These are phyloP conservation scores for Salvia hispanica DNA, from an alignment of 257 asterid species.

Conservation along the genomic window DNA sequence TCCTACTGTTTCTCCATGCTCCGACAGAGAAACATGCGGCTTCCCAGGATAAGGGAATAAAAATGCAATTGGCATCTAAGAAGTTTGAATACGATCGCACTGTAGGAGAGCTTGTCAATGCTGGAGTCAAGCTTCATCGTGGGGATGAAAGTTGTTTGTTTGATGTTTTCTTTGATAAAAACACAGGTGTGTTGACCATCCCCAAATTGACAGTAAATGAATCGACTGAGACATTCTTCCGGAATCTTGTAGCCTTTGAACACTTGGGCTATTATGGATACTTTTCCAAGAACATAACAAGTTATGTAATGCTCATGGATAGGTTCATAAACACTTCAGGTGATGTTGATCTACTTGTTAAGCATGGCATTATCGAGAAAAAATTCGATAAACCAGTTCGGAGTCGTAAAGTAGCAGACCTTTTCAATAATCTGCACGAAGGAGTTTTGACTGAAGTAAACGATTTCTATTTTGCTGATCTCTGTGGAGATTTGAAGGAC, in stretches of 20 bases:
- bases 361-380: conserved; percentile 10
- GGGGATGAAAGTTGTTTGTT: conserved; percentile 21
- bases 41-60: background rate
- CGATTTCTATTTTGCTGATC: conserved; percentile 30
- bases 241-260: conserved; percentile 40
- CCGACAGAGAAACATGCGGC: background rate
- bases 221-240: conserved; percentile 33
- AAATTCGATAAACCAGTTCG: no score
- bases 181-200: conserved; percentile 25
- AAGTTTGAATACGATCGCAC: conserved; percentile 27
- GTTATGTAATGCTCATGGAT: conserved; percentile 41
- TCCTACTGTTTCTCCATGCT: conserved; percentile 27
- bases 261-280: conserved; percentile 26
- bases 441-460: conserved; percentile 28
- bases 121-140: conserved; percentile 35
- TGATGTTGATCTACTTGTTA: conserved; percentile 34
- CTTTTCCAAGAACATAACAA: conserved; percentile 30
- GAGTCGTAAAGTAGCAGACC: conserved; percentile 29
- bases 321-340: conserved; percentile 33
- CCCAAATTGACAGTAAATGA: conserved; percentile 32
- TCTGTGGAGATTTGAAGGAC: conserved; percentile 26
- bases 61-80: background rate
- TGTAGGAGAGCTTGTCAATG: conserved; percentile 31
- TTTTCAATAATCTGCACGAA: conserved; percentile 40
- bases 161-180: conserved; percentile 27